Evolutionary conservation across 2,329 filamentous ascomycete species (phyloP).

Genomic region (Juglanconis juglandina): DNA sequence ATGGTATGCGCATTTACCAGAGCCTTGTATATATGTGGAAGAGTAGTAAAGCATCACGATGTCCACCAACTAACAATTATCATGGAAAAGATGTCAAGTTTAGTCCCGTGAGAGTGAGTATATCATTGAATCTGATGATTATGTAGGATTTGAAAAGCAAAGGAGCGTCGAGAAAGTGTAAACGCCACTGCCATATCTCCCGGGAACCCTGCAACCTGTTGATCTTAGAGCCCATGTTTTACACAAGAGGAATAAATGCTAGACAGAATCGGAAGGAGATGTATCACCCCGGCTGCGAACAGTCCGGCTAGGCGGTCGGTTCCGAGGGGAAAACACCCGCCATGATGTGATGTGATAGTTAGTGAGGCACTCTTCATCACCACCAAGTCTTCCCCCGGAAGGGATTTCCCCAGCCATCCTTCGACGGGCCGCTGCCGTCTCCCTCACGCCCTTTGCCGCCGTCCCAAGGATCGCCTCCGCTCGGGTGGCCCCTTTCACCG

Average conservation of each 20-base stretch:
- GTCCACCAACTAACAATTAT: no score
- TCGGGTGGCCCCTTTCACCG: constrained; percentile 2
- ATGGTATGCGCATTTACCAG: not conserved
- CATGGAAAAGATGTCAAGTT: not conserved
- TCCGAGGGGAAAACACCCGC: no score
- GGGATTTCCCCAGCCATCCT: not conserved
- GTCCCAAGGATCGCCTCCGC: not conserved
- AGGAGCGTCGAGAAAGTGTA: constrained; percentile 17
- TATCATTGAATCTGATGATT: not conserved
- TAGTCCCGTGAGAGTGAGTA: not conserved
- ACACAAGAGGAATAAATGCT: not conserved
- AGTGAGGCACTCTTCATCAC: no score
- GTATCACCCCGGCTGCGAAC: not conserved
- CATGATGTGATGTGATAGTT: not conserved
- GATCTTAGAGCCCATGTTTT: not conserved
- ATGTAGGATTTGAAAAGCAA: not conserved
- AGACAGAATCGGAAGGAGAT: not conserved
- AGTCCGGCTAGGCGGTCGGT: no score
- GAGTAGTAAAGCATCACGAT: no score
- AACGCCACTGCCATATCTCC: not conserved
- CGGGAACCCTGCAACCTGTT: not conserved
- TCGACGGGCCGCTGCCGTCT: not conserved
- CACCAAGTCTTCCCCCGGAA: not conserved
- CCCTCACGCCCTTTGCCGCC: not conserved
- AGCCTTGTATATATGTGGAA: no score